Conservation (phyloP, 768 basidiomycete genomes). For the Mycena indigotica region DNA sequence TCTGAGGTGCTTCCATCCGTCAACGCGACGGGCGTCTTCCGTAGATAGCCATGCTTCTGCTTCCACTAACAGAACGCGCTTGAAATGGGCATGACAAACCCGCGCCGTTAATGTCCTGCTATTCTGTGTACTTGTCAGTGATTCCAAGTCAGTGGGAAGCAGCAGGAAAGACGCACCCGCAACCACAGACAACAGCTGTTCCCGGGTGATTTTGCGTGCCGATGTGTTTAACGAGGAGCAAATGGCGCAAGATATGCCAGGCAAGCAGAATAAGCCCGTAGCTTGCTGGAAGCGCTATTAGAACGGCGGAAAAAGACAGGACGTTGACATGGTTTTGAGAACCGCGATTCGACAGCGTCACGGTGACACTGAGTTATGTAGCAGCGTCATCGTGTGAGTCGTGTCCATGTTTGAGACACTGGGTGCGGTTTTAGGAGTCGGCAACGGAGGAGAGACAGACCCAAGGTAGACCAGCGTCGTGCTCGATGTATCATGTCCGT, state of each 20-base stretch:
- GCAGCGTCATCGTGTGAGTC: too few species aligned
- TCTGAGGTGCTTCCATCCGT: constrained; percentile 22
- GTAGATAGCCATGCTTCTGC: constrained; percentile 32
- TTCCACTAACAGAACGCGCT: constrained; percentile 34
- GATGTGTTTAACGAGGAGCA: background rate
- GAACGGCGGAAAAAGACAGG: background rate
- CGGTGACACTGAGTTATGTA: too few species aligned
- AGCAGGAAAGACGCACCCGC: constrained; percentile 11
- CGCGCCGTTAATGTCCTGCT: constrained; percentile 32
- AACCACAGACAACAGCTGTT: constrained; percentile 15
- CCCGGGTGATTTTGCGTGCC: background rate
- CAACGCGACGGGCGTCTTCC: constrained; percentile 21
- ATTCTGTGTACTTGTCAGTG: constrained; percentile 25
- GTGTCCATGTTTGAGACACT: too few species aligned
- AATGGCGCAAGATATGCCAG: background rate
- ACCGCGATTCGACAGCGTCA: too few species aligned
- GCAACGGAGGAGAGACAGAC: too few species aligned
- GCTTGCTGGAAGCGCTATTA: background rate
- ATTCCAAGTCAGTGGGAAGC: too few species aligned
- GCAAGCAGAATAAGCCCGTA: background rate
- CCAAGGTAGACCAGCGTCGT: too few species aligned
- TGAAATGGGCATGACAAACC: constrained; percentile 35
- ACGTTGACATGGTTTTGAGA: too few species aligned
- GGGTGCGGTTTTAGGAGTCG: too few species aligned
- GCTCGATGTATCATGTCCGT: too few species aligned